Conservation (phyloP, 495 filamentous ascomycete species). For the Apodospora peruviana region DNA sequence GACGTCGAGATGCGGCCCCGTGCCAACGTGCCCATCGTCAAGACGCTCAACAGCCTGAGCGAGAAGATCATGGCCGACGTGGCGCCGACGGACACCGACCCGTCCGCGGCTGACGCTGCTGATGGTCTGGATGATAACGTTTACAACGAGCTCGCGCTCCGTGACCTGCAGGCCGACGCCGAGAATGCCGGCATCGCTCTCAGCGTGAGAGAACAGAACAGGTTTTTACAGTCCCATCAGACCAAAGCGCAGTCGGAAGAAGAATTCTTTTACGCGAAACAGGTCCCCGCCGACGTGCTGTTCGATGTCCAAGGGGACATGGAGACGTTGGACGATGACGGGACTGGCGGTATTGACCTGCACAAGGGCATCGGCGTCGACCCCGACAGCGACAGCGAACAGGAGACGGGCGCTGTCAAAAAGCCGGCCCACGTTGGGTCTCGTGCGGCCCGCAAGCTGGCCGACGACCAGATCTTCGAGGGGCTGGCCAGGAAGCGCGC, state of each 20-base stretch:
- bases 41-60: conserved; percentile 77
- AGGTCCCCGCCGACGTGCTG: conserved; percentile 64
- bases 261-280: conserved; percentile 52
- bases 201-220: conserved; percentile 78
- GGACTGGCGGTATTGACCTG: conserved; percentile 49
- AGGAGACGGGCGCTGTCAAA: conserved; percentile 46
- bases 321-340: conserved; percentile 40
- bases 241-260: conserved; percentile 46
- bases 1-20: conserved; percentile 81
- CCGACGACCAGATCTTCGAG: conserved; percentile 52
- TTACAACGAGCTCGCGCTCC: conserved; percentile 67
- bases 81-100: conserved; percentile 65
- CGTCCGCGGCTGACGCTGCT: conserved; percentile 29
- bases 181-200: conserved; percentile 71
- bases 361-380: conserved; percentile 53
- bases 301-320: conserved; percentile 58
- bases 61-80: conserved; percentile 88
- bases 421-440: conserved; percentile 47
- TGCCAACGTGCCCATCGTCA: conserved; percentile 57
- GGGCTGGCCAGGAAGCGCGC: conserved; percentile 46
- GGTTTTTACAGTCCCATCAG: conserved; percentile 64
- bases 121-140: conserved; percentile 70
- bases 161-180: conserved; percentile 71
- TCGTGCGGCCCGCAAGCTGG: conserved; percentile 47
- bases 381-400: conserved; percentile 64